A percentile compares a stretch with the other conserved stretches of the same genome.
Conservation (phyloP, 2,329 filamentous ascomycete genomes). For the Calonectria honghensis region DNA sequence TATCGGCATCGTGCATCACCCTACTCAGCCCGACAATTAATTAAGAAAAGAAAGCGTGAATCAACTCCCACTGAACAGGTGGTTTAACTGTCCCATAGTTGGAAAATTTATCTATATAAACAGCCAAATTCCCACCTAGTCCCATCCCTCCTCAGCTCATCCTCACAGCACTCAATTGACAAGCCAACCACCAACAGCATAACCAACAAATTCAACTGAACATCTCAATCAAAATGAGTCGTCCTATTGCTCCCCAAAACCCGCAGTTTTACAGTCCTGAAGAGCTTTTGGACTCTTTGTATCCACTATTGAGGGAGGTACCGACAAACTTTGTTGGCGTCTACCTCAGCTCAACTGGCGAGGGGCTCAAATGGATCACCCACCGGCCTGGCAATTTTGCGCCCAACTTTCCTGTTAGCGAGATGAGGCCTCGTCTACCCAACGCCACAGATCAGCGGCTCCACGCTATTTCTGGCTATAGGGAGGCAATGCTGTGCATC, state of each 20-base stretch:
- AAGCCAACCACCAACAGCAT: too few species aligned
- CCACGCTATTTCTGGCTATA: neutral
- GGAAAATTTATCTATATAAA: neutral
- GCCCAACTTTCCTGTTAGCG: neutral
- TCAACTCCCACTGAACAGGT: neutral
- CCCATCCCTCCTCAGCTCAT: neutral
- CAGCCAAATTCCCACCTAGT: neutral
- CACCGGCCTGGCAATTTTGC: neutral
- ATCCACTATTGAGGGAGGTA: too few species aligned
- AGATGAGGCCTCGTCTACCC: neutral
- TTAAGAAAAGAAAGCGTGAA: neutral
- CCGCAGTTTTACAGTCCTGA: too few species aligned
- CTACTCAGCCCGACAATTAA: neutral
- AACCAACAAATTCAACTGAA: neutral
- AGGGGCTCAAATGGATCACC: too few species aligned
- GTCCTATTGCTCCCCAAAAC: too few species aligned
- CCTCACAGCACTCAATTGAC: too few species aligned
- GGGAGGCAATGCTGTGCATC: neutral
- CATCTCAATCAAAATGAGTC: neutral
- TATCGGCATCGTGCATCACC: neutral
- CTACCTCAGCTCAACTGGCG: too few species aligned
- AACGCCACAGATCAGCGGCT: neutral
- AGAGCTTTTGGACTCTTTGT: too few species aligned
- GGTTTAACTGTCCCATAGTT: neutral
- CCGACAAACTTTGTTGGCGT: too few species aligned